A percentile compares a stretch with the other conserved stretches of the same genome.
Conservation (phyloP, 108 stramenopile species). For the Cyclotella distinguenda region DNA sequence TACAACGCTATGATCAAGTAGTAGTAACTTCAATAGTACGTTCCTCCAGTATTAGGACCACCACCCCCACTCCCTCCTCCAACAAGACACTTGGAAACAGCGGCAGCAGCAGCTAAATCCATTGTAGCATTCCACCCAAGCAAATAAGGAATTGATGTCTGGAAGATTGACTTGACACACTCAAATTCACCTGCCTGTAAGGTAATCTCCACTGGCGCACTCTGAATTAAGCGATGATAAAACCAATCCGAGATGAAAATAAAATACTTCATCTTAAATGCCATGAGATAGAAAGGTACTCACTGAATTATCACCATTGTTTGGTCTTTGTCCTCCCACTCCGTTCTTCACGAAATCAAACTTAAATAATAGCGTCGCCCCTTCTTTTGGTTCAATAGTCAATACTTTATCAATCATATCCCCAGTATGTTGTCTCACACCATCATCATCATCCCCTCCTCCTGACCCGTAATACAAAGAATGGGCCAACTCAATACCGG, state of each 20-base stretch:
- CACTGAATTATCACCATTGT: conserved; percentile 6
- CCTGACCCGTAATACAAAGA: conserved; percentile 7
- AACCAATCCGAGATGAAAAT: too few species aligned
- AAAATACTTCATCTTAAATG: too few species aligned
- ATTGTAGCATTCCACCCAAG: conserved; percentile 59
- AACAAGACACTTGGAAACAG: conserved; percentile 17
- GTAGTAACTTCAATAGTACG: too few species aligned
- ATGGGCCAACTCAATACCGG: conserved; percentile 49
- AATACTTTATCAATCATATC: conserved; percentile 58
- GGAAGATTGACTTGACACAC: conserved; percentile 50
- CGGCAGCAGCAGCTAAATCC: conserved; percentile 45
- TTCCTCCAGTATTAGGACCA: not conserved
- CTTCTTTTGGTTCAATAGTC: conserved; percentile 53
- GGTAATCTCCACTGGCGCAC: conserved; percentile 44
- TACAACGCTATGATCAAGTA: too few species aligned
- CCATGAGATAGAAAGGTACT: too few species aligned
- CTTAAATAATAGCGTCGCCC: conserved; percentile 43
- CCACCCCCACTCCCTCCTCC: conserved; percentile 9
- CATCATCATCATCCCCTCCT: conserved; percentile 4
- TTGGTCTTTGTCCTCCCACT: conserved; percentile 49
- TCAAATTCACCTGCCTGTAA: conserved; percentile 62
- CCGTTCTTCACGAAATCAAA: conserved; percentile 57
- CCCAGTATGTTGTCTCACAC: conserved; percentile 20
- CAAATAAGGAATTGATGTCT: conserved; percentile 50
- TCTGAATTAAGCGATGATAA: not conserved